Evolutionary conservation across 1,139 yeast genomes (phyloP), one percentile per base, ranked within the genome.

Genomic region (Pichiaceae sp.): DNA sequence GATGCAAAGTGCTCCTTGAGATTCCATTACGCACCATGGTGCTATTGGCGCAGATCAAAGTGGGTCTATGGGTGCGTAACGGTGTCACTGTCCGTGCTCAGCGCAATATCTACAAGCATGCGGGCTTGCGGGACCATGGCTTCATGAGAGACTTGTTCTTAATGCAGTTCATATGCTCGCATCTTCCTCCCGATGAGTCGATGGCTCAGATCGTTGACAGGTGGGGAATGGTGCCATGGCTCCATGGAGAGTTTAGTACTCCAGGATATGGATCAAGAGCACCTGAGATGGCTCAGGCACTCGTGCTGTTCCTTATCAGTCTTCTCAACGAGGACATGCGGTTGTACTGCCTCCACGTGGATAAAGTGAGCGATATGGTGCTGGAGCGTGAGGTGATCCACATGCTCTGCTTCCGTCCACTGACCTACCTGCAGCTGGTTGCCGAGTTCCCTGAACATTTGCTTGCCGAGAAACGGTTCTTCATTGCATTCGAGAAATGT

Each of bases 51-150:
- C 80, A 74, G 46, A 71, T 74, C 2, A 73, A 73, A 43, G 64
- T 74, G 0, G 79, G 79, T 0, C 66, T 68, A 39, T 74, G 80
- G 80, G 79, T 74, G 0, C 61, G 81, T 47, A 75, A 75, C 55
- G 89, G 89, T 1, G 71, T 75, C 43, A 80, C 91, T 32, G 77
- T 86, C 11, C 69, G 83, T 36, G 78, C 79, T 25, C 97, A 91
- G 52, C 68, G 83, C 46, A 81, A 78, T 47, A 76, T 87, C 44
- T 91, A 91, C 55, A 72, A 84, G 31, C 81, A 75, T 42, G 73
- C 87, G n/a, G 84, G 87, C 6, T 68, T 89, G 34, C 66, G 97
- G 38, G 97, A 91, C 46, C 74, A 76, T 44, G 94, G 96, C 0
- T 86, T 71, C 53, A 66, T 77, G 51, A 70, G 94, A 46, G 96